Conservation (phyloP, 257 asterid genomes). For the Capsicum pubescens region DNA sequence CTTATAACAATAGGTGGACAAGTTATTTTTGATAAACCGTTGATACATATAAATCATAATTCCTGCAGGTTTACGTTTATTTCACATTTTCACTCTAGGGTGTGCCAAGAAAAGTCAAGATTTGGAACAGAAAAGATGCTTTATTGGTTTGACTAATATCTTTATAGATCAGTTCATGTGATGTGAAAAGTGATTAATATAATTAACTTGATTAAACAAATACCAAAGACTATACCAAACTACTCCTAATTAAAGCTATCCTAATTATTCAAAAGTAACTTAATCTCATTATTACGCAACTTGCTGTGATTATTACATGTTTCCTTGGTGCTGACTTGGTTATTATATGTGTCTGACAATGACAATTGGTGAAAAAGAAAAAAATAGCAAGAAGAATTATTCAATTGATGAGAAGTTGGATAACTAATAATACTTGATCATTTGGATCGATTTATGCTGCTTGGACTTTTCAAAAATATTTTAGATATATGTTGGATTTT, state of each 20-base stretch:
- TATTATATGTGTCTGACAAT: not conserved
- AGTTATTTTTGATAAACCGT: too few species aligned
- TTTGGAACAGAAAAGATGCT: not conserved
- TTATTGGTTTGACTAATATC: constrained; percentile 9
- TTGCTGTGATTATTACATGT: constrained; percentile 24
- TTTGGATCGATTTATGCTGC: too few species aligned
- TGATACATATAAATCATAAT: too few species aligned
- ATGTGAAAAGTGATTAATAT: not conserved
- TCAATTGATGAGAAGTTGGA: not conserved
- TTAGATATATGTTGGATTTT: too few species aligned
- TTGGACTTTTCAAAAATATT: too few species aligned
- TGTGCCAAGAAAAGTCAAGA: constrained; percentile 18
- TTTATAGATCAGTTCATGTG: not conserved
- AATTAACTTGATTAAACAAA: constrained; percentile 23
- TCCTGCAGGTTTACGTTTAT: too few species aligned
- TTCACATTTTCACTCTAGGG: too few species aligned
- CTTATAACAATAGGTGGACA: too few species aligned
- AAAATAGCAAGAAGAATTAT: not conserved
- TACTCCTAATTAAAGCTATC: not conserved
- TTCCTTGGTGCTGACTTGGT: not conserved
- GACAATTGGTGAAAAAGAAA: not conserved
- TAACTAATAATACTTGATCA: not conserved
- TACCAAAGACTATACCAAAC: constrained; percentile 22
- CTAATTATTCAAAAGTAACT: not conserved
- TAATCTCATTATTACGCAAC: not conserved